phyloP scores from a whole-genome alignment of 2,329 filamentous ascomycete species.

The Scytalidium lignicola region DNA sequence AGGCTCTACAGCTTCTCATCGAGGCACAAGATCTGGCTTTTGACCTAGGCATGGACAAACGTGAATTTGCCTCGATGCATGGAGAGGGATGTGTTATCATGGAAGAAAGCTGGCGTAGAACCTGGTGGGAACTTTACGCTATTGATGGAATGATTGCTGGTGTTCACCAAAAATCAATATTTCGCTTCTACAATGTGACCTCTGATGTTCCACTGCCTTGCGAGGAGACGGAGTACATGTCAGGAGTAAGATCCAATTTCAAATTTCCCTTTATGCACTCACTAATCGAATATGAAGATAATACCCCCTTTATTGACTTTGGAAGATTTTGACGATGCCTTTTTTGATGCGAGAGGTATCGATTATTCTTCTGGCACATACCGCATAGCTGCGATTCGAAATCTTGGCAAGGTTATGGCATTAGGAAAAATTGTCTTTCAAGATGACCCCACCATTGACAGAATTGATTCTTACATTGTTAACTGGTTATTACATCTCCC shows the following conservation, averaged over 20 bases:
- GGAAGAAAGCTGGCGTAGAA: slow-evolving; percentile 80
- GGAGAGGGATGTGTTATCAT: slow-evolving; percentile 61
- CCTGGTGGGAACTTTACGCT: slow-evolving; percentile 72
- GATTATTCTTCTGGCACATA: slow-evolving; percentile 82
- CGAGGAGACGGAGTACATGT: slow-evolving; percentile 68
- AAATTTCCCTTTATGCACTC: neutral
- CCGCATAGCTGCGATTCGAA: slow-evolving; percentile 73
- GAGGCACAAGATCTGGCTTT: slow-evolving; percentile 68
- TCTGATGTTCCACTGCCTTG: slow-evolving; percentile 72
- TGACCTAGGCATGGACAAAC: slow-evolving; percentile 69
- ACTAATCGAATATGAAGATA: slow-evolving; percentile 37
- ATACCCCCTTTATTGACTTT: slow-evolving; percentile 58
- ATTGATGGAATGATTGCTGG: slow-evolving; percentile 81
- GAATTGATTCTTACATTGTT: slow-evolving; percentile 50
- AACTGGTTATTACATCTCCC: slow-evolving; percentile 83
- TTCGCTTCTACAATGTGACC: slow-evolving; percentile 61
- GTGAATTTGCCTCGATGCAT: slow-evolving; percentile 59
- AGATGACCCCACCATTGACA: slow-evolving; percentile 48
- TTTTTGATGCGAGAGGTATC: slow-evolving; percentile 61
- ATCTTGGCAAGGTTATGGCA: slow-evolving; percentile 70
- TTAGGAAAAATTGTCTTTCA: slow-evolving; percentile 47
- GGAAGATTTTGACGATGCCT: slow-evolving; percentile 67
- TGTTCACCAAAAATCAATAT: slow-evolving; percentile 67
- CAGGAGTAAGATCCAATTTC: slow-evolving; percentile 41
- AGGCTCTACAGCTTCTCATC: slow-evolving; percentile 61